phyloP scores from a whole-genome alignment of 2,329 filamentous ascomycete species.

The Scytalidium lignicola region DNA sequence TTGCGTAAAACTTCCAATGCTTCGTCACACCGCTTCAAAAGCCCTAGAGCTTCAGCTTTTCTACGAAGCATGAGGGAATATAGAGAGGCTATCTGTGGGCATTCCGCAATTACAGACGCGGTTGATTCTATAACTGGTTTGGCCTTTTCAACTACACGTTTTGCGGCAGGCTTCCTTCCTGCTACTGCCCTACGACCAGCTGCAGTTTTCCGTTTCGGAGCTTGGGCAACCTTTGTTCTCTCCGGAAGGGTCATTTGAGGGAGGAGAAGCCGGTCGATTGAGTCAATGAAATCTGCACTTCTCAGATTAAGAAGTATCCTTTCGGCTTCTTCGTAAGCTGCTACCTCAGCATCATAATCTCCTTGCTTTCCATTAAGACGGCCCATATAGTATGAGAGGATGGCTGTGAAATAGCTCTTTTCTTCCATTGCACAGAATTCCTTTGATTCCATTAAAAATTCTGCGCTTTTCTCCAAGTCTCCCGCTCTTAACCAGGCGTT shows the following conservation, averaged over 20 bases:
- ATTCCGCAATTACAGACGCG: constrained; percentile 24
- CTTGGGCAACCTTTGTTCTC: neutral
- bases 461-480: constrained; percentile 51
- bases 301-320: constrained; percentile 37
- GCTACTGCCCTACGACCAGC: constrained; percentile 14
- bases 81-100: constrained; percentile 33
- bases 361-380: constrained; percentile 46
- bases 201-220: constrained; percentile 22
- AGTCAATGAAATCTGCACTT: constrained; percentile 30
- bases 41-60: constrained; percentile 42
- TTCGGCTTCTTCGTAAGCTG: constrained; percentile 43
- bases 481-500: constrained; percentile 53
- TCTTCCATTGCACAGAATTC: constrained; percentile 42
- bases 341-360: constrained; percentile 41
- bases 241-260: neutral
- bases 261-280: constrained; percentile 15
- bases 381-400: constrained; percentile 50
- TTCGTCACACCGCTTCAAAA: constrained; percentile 46
- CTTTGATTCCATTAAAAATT: constrained; percentile 49
- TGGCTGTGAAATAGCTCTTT: constrained; percentile 39
- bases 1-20: constrained; percentile 52
- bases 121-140: constrained; percentile 18
- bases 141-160: constrained; percentile 19
- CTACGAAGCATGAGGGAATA: constrained; percentile 44
- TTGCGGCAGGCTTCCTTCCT: constrained; percentile 20